Base-by-base conservation (phyloP, 2,329 filamentous ascomycete genomes). In the Neurospora crassa region DNA sequence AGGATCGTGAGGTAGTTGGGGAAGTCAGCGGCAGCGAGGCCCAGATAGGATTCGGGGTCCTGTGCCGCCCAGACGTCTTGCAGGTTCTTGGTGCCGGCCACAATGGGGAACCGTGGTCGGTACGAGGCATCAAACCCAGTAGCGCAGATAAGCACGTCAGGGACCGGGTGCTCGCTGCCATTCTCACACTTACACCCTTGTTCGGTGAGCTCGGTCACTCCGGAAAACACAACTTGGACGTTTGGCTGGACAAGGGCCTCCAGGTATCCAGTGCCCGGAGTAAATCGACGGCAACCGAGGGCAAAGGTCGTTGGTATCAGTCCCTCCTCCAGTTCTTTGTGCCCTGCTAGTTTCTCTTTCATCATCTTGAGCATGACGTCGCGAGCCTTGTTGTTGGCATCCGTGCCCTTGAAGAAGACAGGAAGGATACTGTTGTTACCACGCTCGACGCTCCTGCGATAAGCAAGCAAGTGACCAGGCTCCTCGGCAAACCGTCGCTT, bases 241-340 rank as follows among this genome's bases (percentile, higher is more conserved):
- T 79, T 79, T 12, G 71, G 69, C 68, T 76, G 67, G 2, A 69
- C 59, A 4, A 80, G 71, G 10, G 76, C 72, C 37, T 78, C 76
- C 2, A 80, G 78, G 71, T 84, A 85, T 1, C 82, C 82, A 0
- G 81, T 80, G 0, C 82, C 83, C 0, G 83, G 83, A 1, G 82
- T 84, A 18, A 84, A 76, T 16, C 83, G 81, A 67, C 82, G 79
- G 72, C 83, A 84, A 11, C 79, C 78, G 8, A 81, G 79, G 5
- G 80, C 78, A 67, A 82, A 84, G 5, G 78, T 74, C 1, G 83
- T 74, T 1, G 83, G 82, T 2, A 83, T 74, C 1, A 84, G 74
- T n/a, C 68, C 47, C 42, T 74, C 47, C 40, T 34, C n/a, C 69
- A 67, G 34, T 8, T 42, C 47, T 18, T 45, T 41, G 8, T 70